phyloP scores from a whole-genome alignment of 805 yeast species.

The Torulaspora indica region DNA sequence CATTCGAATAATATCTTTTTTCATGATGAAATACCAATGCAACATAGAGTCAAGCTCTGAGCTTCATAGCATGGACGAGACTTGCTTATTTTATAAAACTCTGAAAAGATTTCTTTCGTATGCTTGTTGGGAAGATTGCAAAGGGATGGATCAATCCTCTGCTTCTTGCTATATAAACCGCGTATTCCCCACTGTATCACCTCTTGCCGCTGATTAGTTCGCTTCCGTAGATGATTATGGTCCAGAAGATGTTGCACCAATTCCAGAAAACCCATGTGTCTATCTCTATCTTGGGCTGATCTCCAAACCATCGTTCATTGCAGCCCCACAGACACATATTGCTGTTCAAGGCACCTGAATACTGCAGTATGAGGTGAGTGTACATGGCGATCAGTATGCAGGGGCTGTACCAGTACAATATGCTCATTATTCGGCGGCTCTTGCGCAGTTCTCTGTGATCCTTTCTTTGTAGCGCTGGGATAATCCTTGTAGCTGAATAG shows the following conservation, averaged over 20 bases:
- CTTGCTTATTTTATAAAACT: conserved; percentile 42
- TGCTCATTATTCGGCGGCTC: conserved; percentile 40
- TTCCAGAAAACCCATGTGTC: conserved; percentile 96
- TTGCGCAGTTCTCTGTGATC: conserved; percentile 25
- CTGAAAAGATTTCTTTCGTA: conserved; percentile 6
- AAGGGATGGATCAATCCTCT: not conserved
- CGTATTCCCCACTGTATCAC: not conserved
- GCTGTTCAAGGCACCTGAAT: conserved; percentile 66
- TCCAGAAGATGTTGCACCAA: conserved; percentile 85
- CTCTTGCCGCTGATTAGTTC: conserved; percentile 51
- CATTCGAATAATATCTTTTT: conserved; percentile 10
- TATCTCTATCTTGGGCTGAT: conserved; percentile 33
- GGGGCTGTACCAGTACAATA: conserved; percentile 85
- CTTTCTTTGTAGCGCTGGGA: conserved; percentile 61
- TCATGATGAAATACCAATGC: conserved; percentile 72
- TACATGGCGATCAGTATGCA: conserved; percentile 92
- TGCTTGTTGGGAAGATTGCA: not conserved
- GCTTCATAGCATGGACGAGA: conserved; percentile 60
- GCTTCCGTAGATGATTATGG: conserved; percentile 70
- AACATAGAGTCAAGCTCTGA: conserved; percentile 92
- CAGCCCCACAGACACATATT: conserved; percentile 59
- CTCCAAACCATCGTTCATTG: conserved; percentile 34
- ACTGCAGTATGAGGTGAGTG: conserved; percentile 88
- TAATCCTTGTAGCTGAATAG: conserved; percentile 87
- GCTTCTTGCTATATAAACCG: not conserved